Base-by-base conservation (phyloP, 176 grass and related monocot genomes). In the Triticum urartu region DNA sequence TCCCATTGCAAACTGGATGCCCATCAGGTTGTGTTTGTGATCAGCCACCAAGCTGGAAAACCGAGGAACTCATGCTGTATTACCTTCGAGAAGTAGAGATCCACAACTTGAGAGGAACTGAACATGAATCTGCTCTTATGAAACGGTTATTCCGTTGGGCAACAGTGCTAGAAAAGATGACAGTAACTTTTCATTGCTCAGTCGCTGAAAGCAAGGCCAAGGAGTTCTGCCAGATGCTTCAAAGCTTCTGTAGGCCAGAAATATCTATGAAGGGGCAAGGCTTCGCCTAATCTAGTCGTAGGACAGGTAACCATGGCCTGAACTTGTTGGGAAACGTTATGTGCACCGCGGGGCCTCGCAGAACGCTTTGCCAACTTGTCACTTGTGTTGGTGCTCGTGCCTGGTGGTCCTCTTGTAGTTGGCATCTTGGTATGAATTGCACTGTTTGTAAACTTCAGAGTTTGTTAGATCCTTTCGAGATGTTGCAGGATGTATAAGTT, bases 131-230 rank as follows among this genome's bases (percentile, higher is more conserved):
- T 45, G 50, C 18, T 68, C n/a, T 78, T 34, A 3, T 83, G 24
- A 12, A 83, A 36, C 63, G 21, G 6, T 26, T 83, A 60, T 88
- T 83, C 3, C 11, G 21, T 1, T 83, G 86, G 86, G 79, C 45
- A 2, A 68, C 24, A 26, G 15, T 18, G 33, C 45, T 82, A n/a
- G 62, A 87, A 64, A 17, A 36, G 21, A 64, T 80, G 26, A 38
- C 68, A 36, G 28, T 81, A 73, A 64, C 9, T 62, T 87, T 80
- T 9, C 1, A 63, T 34, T 4, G 1, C 5, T 47, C 35, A 22
- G 21, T 79, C 11, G 2, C 76, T 47, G 35, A 80, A 25, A 79
- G 18, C 75, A 79, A 26, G 12, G 65, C 66, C 11, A 79, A 68
- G 15, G 64, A 86, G 47, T 60, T 86, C n/a, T 59, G 7, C n/a